A percentile compares a stretch with the other conserved stretches of the same genome.
phyloP scores from a whole-genome alignment of 768 basidiomycete species.

The Sarcomyxa edulis region DNA sequence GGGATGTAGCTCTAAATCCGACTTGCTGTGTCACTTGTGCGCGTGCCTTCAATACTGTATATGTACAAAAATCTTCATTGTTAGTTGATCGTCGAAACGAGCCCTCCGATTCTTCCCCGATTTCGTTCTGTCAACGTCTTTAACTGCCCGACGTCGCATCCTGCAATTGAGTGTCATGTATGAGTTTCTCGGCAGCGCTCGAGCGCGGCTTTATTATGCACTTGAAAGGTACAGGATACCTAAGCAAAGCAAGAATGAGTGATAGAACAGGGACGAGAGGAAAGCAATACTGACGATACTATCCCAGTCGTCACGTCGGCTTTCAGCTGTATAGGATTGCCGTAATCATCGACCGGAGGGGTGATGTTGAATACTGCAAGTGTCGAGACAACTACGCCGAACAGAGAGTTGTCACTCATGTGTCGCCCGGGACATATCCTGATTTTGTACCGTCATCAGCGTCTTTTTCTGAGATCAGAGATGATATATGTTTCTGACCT shows the following conservation, averaged over 20 bases:
- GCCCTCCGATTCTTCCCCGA: too few relatives aligned
- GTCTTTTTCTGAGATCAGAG: neutral
- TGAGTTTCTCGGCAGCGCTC: neutral
- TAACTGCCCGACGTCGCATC: too few relatives aligned
- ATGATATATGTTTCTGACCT: neutral
- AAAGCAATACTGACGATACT: neutral
- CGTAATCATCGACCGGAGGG: slow-evolving; percentile 8
- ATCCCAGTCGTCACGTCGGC: slow-evolving; percentile 1
- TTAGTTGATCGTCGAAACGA: too few relatives aligned
- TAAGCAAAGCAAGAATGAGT: neutral
- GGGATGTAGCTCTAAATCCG: too few relatives aligned
- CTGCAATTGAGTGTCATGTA: too few relatives aligned
- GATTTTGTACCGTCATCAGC: neutral
- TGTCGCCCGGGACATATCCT: slow-evolving; percentile 17
- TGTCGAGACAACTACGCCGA: slow-evolving; percentile 10
- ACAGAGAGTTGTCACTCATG: slow-evolving; percentile 12
- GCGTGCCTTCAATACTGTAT: too few relatives aligned
- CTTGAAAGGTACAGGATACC: slow-evolving; percentile 5
- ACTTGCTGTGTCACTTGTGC: too few relatives aligned
- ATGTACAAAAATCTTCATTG: too few relatives aligned
- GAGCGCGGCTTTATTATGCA: slow-evolving; percentile 6
- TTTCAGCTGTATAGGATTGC: neutral
- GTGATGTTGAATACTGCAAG: slow-evolving; percentile 12
- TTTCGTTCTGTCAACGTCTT: too few relatives aligned
- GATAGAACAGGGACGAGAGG: neutral